Conservation (phyloP, 192 early-diverging fungal genomes). For the Phlyctochytrium bullatum region DNA sequence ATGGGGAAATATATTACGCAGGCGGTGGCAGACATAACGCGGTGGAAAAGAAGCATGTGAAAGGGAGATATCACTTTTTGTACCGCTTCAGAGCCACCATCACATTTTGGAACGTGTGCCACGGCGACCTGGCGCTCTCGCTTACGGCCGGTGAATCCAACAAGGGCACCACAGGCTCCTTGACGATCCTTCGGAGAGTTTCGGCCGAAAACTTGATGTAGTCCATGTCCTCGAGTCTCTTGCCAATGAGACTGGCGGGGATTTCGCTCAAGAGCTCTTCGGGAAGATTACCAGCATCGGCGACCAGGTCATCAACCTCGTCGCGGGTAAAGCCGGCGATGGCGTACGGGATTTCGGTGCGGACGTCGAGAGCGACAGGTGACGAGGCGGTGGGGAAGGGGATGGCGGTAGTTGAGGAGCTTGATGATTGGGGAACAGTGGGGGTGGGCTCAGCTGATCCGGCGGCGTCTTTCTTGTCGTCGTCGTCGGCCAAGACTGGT, state of each 20-base stretch:
- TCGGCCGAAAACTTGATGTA: not conserved
- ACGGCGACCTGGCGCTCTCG: not conserved
- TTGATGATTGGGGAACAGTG: not conserved
- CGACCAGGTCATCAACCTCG: not conserved
- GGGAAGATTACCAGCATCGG: not conserved
- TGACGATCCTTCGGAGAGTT: not conserved
- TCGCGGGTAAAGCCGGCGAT: conserved; percentile 6
- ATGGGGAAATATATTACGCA: too few relatives aligned
- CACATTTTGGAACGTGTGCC: not conserved
- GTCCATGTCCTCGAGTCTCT: conserved; percentile 4
- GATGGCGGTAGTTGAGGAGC: not conserved
- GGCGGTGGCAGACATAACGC: too few relatives aligned
- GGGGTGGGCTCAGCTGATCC: not conserved
- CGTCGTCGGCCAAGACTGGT: not conserved
- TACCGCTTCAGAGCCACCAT: not conserved
- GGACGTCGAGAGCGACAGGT: not conserved
- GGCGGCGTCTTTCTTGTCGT: too few relatives aligned
- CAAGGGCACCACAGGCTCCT: not conserved
- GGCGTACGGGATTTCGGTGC: not conserved
- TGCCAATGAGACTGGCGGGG: not conserved
- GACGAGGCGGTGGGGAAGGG: not conserved
- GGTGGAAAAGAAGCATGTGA: too few relatives aligned
- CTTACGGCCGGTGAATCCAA: not conserved
- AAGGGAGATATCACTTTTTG: too few relatives aligned
- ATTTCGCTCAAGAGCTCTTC: not conserved